Evolutionary conservation across 805 yeast genomes (phyloP).

Genomic region (Candida germanica): DNA sequence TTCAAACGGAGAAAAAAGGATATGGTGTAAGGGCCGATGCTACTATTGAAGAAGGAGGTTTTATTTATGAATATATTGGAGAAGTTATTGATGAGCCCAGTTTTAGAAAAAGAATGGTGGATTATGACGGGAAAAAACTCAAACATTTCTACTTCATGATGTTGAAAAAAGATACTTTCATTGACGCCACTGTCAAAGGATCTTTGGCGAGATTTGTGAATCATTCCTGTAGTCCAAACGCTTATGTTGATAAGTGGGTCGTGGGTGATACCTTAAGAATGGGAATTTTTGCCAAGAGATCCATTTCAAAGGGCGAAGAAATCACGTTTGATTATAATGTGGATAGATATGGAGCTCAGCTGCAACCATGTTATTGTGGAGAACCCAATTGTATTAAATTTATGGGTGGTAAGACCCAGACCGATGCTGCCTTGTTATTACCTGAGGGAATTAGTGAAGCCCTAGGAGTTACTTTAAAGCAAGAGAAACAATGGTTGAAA

Average conservation of each 20-base stretch:
- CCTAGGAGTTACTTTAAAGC: constrained; percentile 65
- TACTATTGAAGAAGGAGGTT: constrained; percentile 57
- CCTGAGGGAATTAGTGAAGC: constrained; percentile 87
- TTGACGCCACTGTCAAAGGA: constrained; percentile 91
- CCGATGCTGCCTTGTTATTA: constrained; percentile 79
- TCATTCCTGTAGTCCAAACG: constrained; percentile 94
- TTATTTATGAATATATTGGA: constrained; percentile 89
- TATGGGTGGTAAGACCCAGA: constrained; percentile 96
- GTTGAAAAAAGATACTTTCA: constrained; percentile 88
- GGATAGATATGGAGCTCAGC: constrained; percentile 92
- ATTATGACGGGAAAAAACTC: constrained; percentile 64
- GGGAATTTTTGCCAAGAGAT: constrained; percentile 90
- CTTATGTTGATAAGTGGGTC: constrained; percentile 95
- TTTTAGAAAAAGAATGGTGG: constrained; percentile 72
- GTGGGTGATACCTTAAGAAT: constrained; percentile 85
- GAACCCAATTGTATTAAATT: constrained; percentile 88
- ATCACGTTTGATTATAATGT: constrained; percentile 91
- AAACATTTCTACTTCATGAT: constrained; percentile 94
- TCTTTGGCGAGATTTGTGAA: constrained; percentile 88
- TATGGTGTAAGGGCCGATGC: constrained; percentile 78
- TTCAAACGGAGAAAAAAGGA: constrained; percentile 81
- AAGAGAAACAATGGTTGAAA: constrained; percentile 71
- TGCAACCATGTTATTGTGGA: constrained; percentile 93
- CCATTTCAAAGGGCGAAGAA: constrained; percentile 76
- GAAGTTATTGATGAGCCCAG: constrained; percentile 81